phyloP scores from a whole-genome alignment of 345 rosid genomes.

The Heritiera fomes region DNA sequence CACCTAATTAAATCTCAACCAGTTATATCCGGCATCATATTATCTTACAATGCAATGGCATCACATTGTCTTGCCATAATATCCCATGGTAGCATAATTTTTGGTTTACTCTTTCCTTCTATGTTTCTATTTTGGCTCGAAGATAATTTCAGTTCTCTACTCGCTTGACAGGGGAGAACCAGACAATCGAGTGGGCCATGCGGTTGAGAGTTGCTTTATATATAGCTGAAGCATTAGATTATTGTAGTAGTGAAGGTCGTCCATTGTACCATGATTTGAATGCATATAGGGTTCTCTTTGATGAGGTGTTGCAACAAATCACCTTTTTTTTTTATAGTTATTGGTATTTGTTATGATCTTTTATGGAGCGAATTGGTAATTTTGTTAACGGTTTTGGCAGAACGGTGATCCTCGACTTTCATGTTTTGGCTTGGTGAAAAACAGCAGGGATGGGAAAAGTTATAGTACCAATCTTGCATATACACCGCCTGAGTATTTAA shows the following conservation, averaged over 20 bases:
- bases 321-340: background rate
- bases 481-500: constrained; percentile 78
- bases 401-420: constrained; percentile 88
- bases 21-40: background rate
- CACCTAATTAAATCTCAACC: background rate
- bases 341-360: background rate
- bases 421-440: constrained; percentile 86
- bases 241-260: constrained; percentile 63
- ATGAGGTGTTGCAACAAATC: constrained; percentile 52
- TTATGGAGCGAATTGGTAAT: constrained; percentile 17
- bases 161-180: constrained; percentile 61
- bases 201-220: constrained; percentile 68
- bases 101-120: background rate
- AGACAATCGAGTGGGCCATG: constrained; percentile 77
- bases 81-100: background rate
- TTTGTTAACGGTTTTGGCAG: constrained; percentile 47
- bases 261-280: constrained; percentile 72
- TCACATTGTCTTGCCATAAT: background rate
- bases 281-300: constrained; percentile 77
- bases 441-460: constrained; percentile 63
- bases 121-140: background rate
- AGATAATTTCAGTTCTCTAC: constrained; percentile 13
- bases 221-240: constrained; percentile 77
- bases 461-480: constrained; percentile 95
- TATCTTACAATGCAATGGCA: background rate